A percentile compares a stretch with the other conserved stretches of the same genome.
These are phyloP conservation scores for Zopfia rhizophila DNA, from an alignment of 2,329 filamentous ascomycete genomes.

Conservation along the genomic window DNA sequence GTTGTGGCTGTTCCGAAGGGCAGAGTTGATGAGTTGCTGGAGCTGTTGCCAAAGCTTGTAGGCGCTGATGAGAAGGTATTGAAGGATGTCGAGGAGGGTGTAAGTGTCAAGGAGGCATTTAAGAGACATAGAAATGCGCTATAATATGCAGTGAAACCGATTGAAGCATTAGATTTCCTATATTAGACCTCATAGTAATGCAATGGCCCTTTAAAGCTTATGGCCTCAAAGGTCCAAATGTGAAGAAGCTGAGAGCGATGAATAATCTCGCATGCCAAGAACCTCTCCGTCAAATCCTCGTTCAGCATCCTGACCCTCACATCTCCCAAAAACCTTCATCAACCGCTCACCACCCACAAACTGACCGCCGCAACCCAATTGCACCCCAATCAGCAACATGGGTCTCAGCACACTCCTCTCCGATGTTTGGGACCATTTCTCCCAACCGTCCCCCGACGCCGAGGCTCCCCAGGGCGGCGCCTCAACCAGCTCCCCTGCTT, in stretches of 20 bases:
- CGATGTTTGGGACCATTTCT: constrained; percentile 72
- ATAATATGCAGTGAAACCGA: no score
- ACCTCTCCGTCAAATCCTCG: not conserved
- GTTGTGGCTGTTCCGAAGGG: constrained; percentile 73
- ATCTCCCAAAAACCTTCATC: constrained; percentile 28
- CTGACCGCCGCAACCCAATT: constrained; percentile 39
- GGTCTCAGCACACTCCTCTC: constrained; percentile 72
- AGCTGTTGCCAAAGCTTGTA: constrained; percentile 64
- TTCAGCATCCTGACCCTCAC: constrained; percentile 13
- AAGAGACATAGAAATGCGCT: constrained; percentile 58
- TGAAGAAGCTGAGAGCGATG: no score
- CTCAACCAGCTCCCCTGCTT: constrained; percentile 50
- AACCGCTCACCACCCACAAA: constrained; percentile 31
- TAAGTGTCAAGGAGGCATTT: constrained; percentile 74
- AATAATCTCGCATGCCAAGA: no score
- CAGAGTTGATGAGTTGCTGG: constrained; percentile 69
- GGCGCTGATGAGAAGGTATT: constrained; percentile 56
- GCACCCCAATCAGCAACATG: constrained; percentile 58
- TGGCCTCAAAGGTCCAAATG: no score
- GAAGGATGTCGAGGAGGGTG: constrained; percentile 70
- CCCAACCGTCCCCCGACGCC: constrained; percentile 56
- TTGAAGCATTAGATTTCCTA: no score
- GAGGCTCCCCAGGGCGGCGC: constrained; percentile 56
- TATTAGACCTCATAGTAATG: no score
- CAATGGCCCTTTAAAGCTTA: no score